Evolutionary conservation across 257 asterid genomes (phyloP).

Genomic region (Henckelia pumila): DNA sequence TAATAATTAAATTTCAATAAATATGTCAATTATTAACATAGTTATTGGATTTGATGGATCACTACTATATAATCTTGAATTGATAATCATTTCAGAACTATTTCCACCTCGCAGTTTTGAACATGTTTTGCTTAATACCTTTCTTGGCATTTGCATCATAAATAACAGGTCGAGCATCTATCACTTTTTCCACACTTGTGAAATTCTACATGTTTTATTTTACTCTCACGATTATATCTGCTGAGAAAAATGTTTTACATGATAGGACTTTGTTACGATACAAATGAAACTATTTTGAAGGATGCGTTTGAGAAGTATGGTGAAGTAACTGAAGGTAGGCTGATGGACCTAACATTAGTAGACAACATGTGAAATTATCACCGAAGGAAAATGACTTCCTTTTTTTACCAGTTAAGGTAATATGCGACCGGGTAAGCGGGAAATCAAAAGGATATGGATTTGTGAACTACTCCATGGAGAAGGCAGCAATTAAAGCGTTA

Average conservation of each 20-base stretch:
- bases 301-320: constrained; percentile 60
- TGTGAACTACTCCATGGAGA: constrained; percentile 47
- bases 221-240: not conserved
- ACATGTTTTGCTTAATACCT: no score
- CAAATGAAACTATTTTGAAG: constrained; percentile 67
- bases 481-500: constrained; percentile 60
- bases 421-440: constrained; percentile 66
- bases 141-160: no score
- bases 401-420: constrained; percentile 56
- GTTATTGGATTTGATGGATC: no score
- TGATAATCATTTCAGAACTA: no score
- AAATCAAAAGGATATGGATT: constrained; percentile 82
- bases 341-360: not conserved
- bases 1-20: no score
- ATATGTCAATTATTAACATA: no score
- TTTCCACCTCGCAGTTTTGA: no score
- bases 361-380: not conserved
- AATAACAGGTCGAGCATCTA: no score
- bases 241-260: not conserved
- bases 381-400: constrained; percentile 9
- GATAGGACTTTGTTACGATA: constrained; percentile 76
- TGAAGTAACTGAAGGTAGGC: constrained; percentile 59
- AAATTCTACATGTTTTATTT: no score
- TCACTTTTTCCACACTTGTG: no score
- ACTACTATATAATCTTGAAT: no score